phyloP scores from a whole-genome alignment of 75 land plant species.

The Pinus tabuliformis region DNA sequence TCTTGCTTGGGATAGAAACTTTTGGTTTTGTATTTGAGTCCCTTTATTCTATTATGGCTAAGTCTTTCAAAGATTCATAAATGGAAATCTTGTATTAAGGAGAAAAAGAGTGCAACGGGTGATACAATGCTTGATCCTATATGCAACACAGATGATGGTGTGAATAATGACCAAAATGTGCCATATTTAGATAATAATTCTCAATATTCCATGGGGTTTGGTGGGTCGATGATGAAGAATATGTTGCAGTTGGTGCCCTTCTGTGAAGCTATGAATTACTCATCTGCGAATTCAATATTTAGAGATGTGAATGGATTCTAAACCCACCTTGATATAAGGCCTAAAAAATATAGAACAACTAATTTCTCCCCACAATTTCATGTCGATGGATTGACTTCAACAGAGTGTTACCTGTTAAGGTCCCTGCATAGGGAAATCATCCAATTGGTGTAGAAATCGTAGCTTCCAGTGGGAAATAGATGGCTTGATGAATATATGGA shows the following conservation, averaged over 20 bases:
- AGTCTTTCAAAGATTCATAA: not conserved
- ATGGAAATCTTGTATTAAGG: not conserved
- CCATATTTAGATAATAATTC: not conserved
- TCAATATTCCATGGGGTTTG: not conserved
- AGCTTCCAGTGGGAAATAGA: constrained; percentile 46
- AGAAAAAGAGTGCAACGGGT: not conserved
- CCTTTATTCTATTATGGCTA: too few relatives aligned
- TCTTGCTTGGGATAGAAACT: too few relatives aligned
- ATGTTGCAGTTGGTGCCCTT: constrained; percentile 4
- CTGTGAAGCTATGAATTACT: not conserved
- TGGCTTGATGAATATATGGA: constrained; percentile 93
- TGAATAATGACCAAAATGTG: not conserved
- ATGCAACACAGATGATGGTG: not conserved
- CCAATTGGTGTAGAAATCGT: constrained; percentile 49
- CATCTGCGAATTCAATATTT: constrained; percentile 3
- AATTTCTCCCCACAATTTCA: constrained; percentile 28
- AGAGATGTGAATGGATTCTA: constrained; percentile 48
- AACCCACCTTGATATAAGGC: constrained; percentile 34
- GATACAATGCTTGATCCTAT: not conserved
- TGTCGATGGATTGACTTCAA: constrained; percentile 47
- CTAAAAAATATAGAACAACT: constrained; percentile 40
- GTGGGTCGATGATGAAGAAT: constrained; percentile 43
- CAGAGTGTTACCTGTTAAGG: constrained; percentile 35
- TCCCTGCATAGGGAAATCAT: constrained; percentile 57
- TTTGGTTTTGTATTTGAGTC: too few relatives aligned